Base-by-base conservation (phyloP, 495 filamentous ascomycete species). In the Collariella sp. region DNA sequence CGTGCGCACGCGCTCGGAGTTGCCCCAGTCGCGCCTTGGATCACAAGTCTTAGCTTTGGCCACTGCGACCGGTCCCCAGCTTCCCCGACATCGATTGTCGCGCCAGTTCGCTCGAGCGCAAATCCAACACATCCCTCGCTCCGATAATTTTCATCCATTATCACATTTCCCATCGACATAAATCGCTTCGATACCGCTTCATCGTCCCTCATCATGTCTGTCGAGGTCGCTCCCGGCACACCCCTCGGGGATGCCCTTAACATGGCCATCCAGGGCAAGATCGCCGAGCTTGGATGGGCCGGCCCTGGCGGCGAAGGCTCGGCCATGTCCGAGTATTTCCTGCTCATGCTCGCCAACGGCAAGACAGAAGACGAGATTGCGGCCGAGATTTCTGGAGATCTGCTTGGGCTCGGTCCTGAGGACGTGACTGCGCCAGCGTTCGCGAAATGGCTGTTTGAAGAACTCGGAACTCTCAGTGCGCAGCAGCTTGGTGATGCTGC, bases 261-360 rank as follows among this genome's bases (percentile, higher is more conserved):
- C 63, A 75, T 74, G 68, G 84, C 79, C 38, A 87, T 96, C 47
- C 87, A 91, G 67, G 84, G 87, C n/a, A 96, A 96, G 71, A 72
- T 98, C 60, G 83, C 89, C n/a, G 91, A 98, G 68, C 84, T 91
- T 52, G 90, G 89, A 52, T 96, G 91, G 93, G 87, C 82, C 40
- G 81, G 84, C 41, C 86, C 85, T 39, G 84, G 82, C 53, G 76
- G 79, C 57, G 88, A 91, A 64, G 91, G 88, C 62, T 83, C 86
- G 15, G 86, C 89, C 12, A 77, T 98, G 53, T 85, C 88, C 39
- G 93, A 98, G 70, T 98, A 96, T 67, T 91, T 98, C 57, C 86
- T 96, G 42, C 78, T 96, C 50, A 97, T 96, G 91, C 79, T 98
- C 26, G 88, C 85, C 53, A 96, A 96, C 67, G 88, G 90, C 53